phyloP scores from a whole-genome alignment of 106 monocot genomes.

The Dendrobium huoshanense region DNA sequence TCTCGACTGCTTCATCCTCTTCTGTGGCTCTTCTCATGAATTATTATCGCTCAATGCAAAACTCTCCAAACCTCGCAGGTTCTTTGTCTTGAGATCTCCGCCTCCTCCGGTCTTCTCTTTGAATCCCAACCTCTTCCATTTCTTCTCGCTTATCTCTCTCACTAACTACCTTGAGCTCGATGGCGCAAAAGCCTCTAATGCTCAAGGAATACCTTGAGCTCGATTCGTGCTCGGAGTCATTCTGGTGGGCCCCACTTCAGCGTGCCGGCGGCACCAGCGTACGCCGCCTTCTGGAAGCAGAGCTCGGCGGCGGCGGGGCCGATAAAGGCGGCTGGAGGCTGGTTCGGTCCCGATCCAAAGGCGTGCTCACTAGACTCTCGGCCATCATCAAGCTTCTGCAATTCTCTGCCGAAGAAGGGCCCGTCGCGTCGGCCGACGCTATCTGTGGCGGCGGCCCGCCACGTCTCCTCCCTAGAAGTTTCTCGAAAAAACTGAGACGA shows the following conservation, averaged over 20 bases:
- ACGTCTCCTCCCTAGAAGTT: slow-evolving; percentile 4
- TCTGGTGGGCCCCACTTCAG: slow-evolving; percentile 5
- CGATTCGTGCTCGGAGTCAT: slow-evolving; percentile 9
- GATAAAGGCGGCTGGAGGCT: neutral
- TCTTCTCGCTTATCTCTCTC: neutral
- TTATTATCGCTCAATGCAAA: neutral
- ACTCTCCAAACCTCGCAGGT: neutral
- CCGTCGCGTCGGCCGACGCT: neutral
- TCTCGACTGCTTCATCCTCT: neutral
- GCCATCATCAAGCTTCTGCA: slow-evolving; percentile 11
- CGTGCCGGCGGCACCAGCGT: slow-evolving; percentile 4
- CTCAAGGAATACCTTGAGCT: slow-evolving; percentile 40
- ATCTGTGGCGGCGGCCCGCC: neutral
- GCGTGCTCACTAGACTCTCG: slow-evolving; percentile 15
- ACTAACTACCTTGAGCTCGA: slow-evolving; percentile 29
- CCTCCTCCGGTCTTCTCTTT: neutral
- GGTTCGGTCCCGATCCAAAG: neutral
- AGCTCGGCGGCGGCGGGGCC: slow-evolving; percentile 15
- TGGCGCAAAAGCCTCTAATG: slow-evolving; percentile 18
- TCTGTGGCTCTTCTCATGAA: neutral
- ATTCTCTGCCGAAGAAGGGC: neutral
- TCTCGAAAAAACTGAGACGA: slow-evolving; percentile 16
- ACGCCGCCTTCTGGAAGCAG: slow-evolving; percentile 22
- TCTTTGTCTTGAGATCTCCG: slow-evolving; percentile 7
- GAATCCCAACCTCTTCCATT: neutral